Percentiles rank a stretch among this genome's conserved stretches.
These are phyloP conservation scores for Boletus subcaerulescens DNA, from an alignment of 768 basidiomycete genomes.

Conservation along the genomic window DNA sequence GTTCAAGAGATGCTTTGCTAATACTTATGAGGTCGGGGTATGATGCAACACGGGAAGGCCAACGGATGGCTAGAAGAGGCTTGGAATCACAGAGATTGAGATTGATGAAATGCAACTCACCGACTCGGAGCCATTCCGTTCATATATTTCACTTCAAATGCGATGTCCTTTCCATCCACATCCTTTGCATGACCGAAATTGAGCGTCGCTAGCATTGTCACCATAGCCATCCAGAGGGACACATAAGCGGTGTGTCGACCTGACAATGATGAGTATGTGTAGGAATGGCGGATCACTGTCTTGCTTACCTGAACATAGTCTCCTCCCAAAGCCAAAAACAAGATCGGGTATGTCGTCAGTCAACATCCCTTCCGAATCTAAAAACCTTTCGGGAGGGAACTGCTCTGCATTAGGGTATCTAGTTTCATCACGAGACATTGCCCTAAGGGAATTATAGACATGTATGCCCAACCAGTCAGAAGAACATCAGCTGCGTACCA, in stretches of 20 bases:
- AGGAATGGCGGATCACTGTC: background rate
- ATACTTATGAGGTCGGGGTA: slow-evolving; percentile 8
- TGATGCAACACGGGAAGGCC: slow-evolving; percentile 18
- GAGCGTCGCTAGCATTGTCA: slow-evolving; percentile 22
- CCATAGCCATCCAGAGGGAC: slow-evolving; percentile 10
- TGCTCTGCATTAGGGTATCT: slow-evolving; percentile 16
- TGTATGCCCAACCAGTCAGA: background rate
- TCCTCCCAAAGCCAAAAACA: slow-evolving; percentile 17
- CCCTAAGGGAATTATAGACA: slow-evolving; percentile 6
- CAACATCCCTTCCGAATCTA: slow-evolving; percentile 6
- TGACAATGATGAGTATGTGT: background rate
- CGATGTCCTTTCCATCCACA: slow-evolving; percentile 1
- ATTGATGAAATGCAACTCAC: background rate
- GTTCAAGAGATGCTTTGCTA: slow-evolving; percentile 4
- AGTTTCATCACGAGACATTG: slow-evolving; percentile 17
- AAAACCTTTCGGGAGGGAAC: slow-evolving; percentile 15
- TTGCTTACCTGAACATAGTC: slow-evolving; percentile 14
- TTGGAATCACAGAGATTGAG: background rate
- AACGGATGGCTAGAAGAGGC: slow-evolving; percentile 1
- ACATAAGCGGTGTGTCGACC: slow-evolving; percentile 8
- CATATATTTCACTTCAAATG: slow-evolving; percentile 2
- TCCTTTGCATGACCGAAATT: slow-evolving; percentile 15
- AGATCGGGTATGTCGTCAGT: slow-evolving; percentile 10
- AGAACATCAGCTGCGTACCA: slow-evolving; percentile 4
- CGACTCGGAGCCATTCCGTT: slow-evolving; percentile 5